A percentile compares a stretch with the other conserved stretches of the same genome.
phyloP scores from a whole-genome alignment of 345 rosid species.

The Populus ilicifolia region DNA sequence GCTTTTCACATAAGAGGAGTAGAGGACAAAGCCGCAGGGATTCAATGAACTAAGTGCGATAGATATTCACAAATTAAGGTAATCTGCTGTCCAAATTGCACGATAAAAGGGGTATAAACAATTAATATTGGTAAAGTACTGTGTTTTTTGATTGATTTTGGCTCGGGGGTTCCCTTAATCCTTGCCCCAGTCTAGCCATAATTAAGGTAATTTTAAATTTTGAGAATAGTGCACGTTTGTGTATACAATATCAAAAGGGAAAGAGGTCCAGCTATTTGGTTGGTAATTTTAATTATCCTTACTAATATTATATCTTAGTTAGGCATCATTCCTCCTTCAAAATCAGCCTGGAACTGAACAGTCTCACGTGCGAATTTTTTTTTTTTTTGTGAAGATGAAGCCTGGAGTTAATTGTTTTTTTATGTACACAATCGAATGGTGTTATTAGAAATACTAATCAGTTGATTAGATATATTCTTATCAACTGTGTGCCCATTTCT shows the following conservation, averaged over 20 bases:
- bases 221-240: not conserved
- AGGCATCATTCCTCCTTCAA: not conserved
- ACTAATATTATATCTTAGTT: too few relatives aligned
- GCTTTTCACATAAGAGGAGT: not conserved
- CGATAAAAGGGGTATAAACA: not conserved
- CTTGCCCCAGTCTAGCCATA: not conserved
- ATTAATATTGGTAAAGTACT: too few relatives aligned
- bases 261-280: not conserved
- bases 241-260: not conserved
- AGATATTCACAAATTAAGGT: not conserved
- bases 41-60: not conserved
- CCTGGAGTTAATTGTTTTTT: not conserved
- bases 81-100: not conserved
- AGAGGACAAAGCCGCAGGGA: not conserved
- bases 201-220: too few relatives aligned
- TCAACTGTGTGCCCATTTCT: not conserved
- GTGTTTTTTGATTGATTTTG: not conserved
- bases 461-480: not conserved
- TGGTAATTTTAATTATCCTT: not conserved
- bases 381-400: not conserved
- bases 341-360: not conserved
- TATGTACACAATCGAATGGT: not conserved
- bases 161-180: not conserved
- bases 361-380: not conserved
- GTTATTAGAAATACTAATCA: not conserved